These are phyloP conservation scores for Pichia sp. DNA, from an alignment of 1,139 yeast species.

Conservation along the genomic window DNA sequence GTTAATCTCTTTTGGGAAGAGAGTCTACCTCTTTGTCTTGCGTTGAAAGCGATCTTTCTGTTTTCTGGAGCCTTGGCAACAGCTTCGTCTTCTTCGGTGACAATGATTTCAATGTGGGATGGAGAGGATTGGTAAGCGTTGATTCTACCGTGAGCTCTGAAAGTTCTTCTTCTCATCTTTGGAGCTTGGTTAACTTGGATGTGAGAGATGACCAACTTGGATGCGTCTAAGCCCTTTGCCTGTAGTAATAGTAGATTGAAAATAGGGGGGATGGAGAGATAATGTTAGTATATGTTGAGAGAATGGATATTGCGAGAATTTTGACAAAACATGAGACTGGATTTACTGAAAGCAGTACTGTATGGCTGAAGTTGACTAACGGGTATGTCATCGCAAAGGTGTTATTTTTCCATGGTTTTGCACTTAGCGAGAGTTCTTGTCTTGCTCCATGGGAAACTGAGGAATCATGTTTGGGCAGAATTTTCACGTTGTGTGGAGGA, in stretches of 20 bases:
- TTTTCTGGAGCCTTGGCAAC: slow-evolving; percentile 91
- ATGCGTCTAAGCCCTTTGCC: slow-evolving; percentile 95
- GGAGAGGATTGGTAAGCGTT: slow-evolving; percentile 98
- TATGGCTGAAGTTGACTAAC: no score
- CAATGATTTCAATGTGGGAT: slow-evolving; percentile 96
- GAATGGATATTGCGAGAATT: no score
- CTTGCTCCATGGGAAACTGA: background rate
- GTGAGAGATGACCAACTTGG: slow-evolving; percentile 92
- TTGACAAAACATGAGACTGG: no score
- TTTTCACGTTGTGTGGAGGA: background rate
- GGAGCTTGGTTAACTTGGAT: slow-evolving; percentile 99
- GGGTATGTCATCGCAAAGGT: background rate
- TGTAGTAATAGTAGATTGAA: slow-evolving; percentile 21
- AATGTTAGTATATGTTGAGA: slow-evolving; percentile 16
- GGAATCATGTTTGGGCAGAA: background rate
- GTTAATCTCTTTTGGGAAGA: slow-evolving; percentile 75
- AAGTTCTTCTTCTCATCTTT: slow-evolving; percentile 99
- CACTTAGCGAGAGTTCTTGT: background rate
- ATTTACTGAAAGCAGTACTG: no score
- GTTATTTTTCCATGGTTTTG: background rate
- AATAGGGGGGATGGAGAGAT: background rate
- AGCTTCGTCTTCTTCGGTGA: slow-evolving; percentile 92
- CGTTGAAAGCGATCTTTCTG: slow-evolving; percentile 68
- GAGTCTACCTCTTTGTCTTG: slow-evolving; percentile 93
- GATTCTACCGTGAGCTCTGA: slow-evolving; percentile 99